Percentiles rank a stretch among this genome's conserved stretches.
These are phyloP conservation scores for Centrapalus pauciflorus DNA, from an alignment of 129 eudicot species.

Conservation along the genomic window DNA sequence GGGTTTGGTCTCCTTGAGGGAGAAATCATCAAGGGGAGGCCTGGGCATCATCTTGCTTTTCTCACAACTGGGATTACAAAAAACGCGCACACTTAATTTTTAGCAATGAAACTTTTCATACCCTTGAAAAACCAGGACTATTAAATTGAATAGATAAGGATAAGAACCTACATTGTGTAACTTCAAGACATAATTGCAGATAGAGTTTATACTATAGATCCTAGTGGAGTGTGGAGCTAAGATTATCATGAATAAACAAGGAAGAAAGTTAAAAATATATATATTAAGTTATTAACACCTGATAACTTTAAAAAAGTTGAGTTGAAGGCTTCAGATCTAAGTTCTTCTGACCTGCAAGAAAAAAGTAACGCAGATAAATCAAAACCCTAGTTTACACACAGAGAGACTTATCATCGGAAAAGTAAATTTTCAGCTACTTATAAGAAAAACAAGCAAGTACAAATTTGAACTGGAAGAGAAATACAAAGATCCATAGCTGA, in stretches of 20 bases:
- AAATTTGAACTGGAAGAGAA: not conserved
- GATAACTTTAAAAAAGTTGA: slow-evolving; percentile 2
- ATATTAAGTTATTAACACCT: slow-evolving; percentile 1
- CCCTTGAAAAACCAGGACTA: not conserved
- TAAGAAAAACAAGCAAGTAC: not conserved
- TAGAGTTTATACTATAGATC: slow-evolving; percentile 20
- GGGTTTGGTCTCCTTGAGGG: slow-evolving; percentile 74
- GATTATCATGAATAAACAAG: not conserved
- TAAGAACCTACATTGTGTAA: not conserved
- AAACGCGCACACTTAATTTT: not conserved
- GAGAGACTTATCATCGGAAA: slow-evolving; percentile 2
- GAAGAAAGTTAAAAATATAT: not conserved
- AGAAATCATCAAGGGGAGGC: slow-evolving; percentile 54
- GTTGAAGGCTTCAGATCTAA: slow-evolving; percentile 47
- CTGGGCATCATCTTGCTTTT: slow-evolving; percentile 49
- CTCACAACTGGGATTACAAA: not conserved
- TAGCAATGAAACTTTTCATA: not conserved
- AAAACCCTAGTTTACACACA: slow-evolving; percentile 19
- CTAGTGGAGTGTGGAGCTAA: not conserved
- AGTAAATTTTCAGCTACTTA: slow-evolving; percentile 1
- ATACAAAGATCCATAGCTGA: slow-evolving; percentile 3
- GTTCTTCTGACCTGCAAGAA: slow-evolving; percentile 32
- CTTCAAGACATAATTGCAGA: not conserved
- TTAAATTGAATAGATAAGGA: not conserved
- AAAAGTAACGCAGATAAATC: slow-evolving; percentile 5